Base-by-base conservation (phyloP, 306 rosid genomes). In the Gynostemma pentaphyllum region DNA sequence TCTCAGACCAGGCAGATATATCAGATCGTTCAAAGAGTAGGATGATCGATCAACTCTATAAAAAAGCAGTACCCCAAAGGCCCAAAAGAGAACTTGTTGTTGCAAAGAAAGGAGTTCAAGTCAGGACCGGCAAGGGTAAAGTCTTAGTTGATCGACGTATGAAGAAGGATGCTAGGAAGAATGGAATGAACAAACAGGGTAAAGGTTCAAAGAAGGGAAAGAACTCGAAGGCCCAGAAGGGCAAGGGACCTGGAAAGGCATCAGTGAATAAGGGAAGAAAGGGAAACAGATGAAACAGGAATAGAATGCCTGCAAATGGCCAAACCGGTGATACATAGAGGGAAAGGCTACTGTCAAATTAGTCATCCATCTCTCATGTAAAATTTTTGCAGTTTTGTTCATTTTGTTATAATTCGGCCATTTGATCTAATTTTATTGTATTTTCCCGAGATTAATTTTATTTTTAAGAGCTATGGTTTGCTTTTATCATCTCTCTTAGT, bases 61-160 rank as follows among this genome's bases (percentile, higher is more conserved):
- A 52, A 69, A 88, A 86, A 67, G 90, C 99, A 11, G 62, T 10
- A 15, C 95, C 99, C 0, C 75, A 79, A 60, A 88, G 76, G 78
- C 90, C 96, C 64, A 21, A 82, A 69, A 92, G 81, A 80, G 99
- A 92, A 68, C 78, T 74, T 62, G 99, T 88, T 52, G 99, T 92
- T 60, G 99, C 99, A 22, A 92, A 92, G 87, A 92, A 92, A 75
- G 99, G 99, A 32, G 96, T 92, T 12, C 96, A 92, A 66, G 96
- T 92, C 73, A 45, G 7, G 79, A 14, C 77, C 64, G 95, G 90
- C 37, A 77, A 74, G 77, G 97, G 95, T 28, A 90, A 90, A 70
- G 81, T 79, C 37, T 81, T 85, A 3, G 95, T 90, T 51, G 95
- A 90, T 78, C 72, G 81, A 9, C 74, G 97, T 44, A 90, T 90